These are phyloP conservation scores for Ascodesmis nigricans DNA, from an alignment of 495 filamentous ascomycete species.

Conservation along the genomic window DNA sequence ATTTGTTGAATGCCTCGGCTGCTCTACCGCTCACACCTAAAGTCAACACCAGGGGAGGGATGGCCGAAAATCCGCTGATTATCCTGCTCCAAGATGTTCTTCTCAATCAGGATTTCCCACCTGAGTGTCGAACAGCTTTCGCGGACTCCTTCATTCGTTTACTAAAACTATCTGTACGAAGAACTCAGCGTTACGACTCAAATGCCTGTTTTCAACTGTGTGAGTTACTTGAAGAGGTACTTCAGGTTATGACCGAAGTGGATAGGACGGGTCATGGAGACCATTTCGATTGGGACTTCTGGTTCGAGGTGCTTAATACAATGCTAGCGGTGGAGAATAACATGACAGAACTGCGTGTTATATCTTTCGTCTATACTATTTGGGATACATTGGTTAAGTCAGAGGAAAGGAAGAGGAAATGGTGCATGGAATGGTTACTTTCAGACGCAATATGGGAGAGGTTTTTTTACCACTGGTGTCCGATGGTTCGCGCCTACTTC, in stretches of 20 bases:
- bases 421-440: constrained; percentile 69
- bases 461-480: constrained; percentile 93
- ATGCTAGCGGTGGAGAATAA: constrained; percentile 81
- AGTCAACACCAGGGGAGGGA: constrained; percentile 48
- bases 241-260: constrained; percentile 22
- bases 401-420: constrained; percentile 40
- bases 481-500: constrained; percentile 91
- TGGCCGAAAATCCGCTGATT: constrained; percentile 82
- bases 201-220: constrained; percentile 79
- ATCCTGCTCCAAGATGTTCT: constrained; percentile 73
- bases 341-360: constrained; percentile 75
- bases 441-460: constrained; percentile 54
- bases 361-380: constrained; percentile 60
- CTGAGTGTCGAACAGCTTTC: constrained; percentile 43
- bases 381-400: constrained; percentile 56
- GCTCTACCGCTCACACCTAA: constrained; percentile 40
- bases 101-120: constrained; percentile 33
- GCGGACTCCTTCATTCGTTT: constrained; percentile 55
- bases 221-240: constrained; percentile 69
- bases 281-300: constrained; percentile 64
- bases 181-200: constrained; percentile 65
- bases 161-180: constrained; percentile 48
- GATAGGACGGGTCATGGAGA: constrained; percentile 10
- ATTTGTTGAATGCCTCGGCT: constrained; percentile 41
- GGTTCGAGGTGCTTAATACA: constrained; percentile 61